These are phyloP conservation scores for Deinandra increscens DNA, from an alignment of 129 eudicot species.

Conservation along the genomic window DNA sequence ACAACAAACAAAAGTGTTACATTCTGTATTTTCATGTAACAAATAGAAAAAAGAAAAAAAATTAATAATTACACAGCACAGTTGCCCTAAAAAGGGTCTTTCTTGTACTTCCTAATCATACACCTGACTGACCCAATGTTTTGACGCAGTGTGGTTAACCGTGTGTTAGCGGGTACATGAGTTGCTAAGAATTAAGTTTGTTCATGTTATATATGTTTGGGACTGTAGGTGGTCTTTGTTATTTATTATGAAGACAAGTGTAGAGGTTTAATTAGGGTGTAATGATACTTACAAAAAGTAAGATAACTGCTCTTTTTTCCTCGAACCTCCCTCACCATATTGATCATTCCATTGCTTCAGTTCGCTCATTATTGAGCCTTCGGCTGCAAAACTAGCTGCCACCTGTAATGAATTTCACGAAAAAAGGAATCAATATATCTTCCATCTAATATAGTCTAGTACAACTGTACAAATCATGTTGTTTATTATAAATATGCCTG, in stretches of 20 bases:
- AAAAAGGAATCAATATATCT: not conserved
- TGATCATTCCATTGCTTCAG: conserved; percentile 90
- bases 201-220: conserved; percentile 8
- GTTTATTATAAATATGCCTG: not conserved
- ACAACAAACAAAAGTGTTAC: conserved; percentile 21
- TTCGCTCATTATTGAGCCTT: conserved; percentile 78
- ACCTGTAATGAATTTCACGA: conserved; percentile 42
- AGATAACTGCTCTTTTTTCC: conserved; percentile 76
- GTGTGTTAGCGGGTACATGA: conserved; percentile 8
- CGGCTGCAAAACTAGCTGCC: conserved; percentile 93
- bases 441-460: not conserved
- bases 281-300: conserved; percentile 60
- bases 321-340: conserved; percentile 97
- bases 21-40: conserved; percentile 11
- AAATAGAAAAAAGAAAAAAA: not conserved
- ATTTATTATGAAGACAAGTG: conserved; percentile 16
- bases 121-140: conserved; percentile 18
- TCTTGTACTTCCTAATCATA: conserved; percentile 11
- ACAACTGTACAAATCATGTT: not conserved
- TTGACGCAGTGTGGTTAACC: not conserved
- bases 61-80: conserved; percentile 18
- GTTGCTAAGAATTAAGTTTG: conserved; percentile 6
- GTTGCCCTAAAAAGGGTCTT: conserved; percentile 15
- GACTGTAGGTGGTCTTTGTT: conserved; percentile 11
- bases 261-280: conserved; percentile 4